phyloP scores from a whole-genome alignment of 495 filamentous ascomycete species.

The Friedmanniomyces simplex region DNA sequence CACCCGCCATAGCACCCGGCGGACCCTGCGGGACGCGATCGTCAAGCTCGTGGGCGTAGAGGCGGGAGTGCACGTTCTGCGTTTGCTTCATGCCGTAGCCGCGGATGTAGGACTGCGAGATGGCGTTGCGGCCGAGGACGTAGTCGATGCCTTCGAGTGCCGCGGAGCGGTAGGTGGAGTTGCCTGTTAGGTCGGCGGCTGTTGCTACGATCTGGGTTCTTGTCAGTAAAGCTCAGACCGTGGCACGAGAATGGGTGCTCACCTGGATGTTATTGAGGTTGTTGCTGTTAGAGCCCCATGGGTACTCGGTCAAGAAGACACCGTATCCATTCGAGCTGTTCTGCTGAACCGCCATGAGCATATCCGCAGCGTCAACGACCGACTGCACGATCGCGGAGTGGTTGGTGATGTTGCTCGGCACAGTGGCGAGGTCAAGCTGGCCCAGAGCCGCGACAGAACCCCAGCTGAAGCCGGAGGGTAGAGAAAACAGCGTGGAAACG shows the following conservation, averaged over 20 bases:
- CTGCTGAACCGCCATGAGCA: slow-evolving; percentile 9
- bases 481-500: slow-evolving; percentile 1
- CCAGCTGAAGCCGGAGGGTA: slow-evolving; percentile 14
- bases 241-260: neutral
- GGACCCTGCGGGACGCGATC: slow-evolving; percentile 7
- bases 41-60: slow-evolving; percentile 11
- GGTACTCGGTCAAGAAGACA: slow-evolving; percentile 6
- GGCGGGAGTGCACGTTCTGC: slow-evolving; percentile 12
- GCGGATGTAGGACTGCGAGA: slow-evolving; percentile 13
- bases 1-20: slow-evolving; percentile 4
- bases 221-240: neutral
- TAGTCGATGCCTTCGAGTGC: slow-evolving; percentile 12
- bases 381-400: slow-evolving; percentile 12
- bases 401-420: slow-evolving; percentile 15
- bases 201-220: slow-evolving; percentile 13
- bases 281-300: slow-evolving; percentile 18
- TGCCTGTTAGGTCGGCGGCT: slow-evolving; percentile 8
- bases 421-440: slow-evolving; percentile 8
- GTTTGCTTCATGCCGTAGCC: slow-evolving; percentile 9
- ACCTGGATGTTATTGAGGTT: slow-evolving; percentile 13
- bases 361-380: slow-evolving; percentile 11
- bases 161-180: slow-evolving; percentile 11
- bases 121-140: slow-evolving; percentile 16
- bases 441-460: slow-evolving; percentile 7
- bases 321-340: slow-evolving; percentile 7